A percentile compares a stretch with the other conserved stretches of the same genome.
Conservation (phyloP, 176 grass and related monocot species). For the Oryza officinalis region DNA sequence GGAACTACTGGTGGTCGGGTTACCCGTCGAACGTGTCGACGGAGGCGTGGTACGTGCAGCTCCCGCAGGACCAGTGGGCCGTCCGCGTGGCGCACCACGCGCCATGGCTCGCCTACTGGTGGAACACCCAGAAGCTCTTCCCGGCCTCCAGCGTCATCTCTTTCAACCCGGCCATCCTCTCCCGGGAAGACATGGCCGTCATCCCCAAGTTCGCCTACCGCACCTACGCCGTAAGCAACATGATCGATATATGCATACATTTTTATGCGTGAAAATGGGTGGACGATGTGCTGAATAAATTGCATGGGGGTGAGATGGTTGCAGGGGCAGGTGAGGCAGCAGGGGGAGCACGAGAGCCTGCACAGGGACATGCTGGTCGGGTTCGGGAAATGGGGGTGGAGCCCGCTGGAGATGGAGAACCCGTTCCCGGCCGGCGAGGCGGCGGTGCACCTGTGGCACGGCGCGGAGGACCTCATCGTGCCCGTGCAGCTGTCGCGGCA, state of each 20-base stretch:
- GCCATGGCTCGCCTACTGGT: constrained; percentile 81
- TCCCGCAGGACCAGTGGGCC: constrained; percentile 66
- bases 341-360: constrained; percentile 63
- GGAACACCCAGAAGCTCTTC: constrained; percentile 90
- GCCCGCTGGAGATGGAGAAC: constrained; percentile 68
- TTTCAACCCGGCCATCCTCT: constrained; percentile 41
- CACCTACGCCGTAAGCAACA: constrained; percentile 39
- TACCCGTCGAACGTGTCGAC: constrained; percentile 55
- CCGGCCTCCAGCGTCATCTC: constrained; percentile 65
- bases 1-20: constrained; percentile 93
- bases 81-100: constrained; percentile 74
- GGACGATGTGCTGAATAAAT: background rate
- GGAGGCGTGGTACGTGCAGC: constrained; percentile 68
- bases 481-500: constrained; percentile 61
- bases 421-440: constrained; percentile 73
- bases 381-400: constrained; percentile 73
- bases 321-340: constrained; percentile 57
- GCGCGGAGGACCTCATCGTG: constrained; percentile 68
- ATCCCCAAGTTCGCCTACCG: constrained; percentile 45
- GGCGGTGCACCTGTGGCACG: constrained; percentile 83
- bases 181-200: constrained; percentile 40
- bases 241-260: background rate
- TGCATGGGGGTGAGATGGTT: background rate
- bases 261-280: no score
- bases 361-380: constrained; percentile 67